Conservation (phyloP, 169 alveolate species). For the Plasmodium coatneyi region DNA sequence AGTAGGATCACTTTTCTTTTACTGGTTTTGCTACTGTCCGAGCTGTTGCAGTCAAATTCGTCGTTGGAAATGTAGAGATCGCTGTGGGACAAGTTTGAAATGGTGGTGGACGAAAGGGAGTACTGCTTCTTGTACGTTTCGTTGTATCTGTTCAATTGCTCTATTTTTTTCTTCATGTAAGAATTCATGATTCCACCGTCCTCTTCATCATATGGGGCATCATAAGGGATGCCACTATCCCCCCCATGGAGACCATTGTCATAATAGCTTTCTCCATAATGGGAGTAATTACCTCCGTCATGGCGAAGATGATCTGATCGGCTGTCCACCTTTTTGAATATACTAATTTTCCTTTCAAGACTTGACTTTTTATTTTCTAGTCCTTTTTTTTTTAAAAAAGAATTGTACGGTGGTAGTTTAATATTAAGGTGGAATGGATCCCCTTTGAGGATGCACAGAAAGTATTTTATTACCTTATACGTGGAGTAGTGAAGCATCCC, state of each 20-base stretch:
- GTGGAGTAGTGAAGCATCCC: slow-evolving; percentile 55
- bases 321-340: not conserved
- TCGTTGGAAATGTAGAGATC: slow-evolving; percentile 50
- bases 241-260: not conserved
- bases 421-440: slow-evolving; percentile 58
- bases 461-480: slow-evolving; percentile 62
- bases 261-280: not conserved
- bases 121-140: not conserved
- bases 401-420: slow-evolving; percentile 38
- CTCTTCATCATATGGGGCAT: not conserved
- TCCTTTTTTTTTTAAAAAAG: slow-evolving; percentile 21
- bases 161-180: not conserved
- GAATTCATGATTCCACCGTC: not conserved
- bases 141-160: not conserved
- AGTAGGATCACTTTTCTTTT: slow-evolving; percentile 1
- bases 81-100: slow-evolving; percentile 31
- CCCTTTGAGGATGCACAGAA: slow-evolving; percentile 43
- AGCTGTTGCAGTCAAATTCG: slow-evolving; percentile 2
- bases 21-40: slow-evolving; percentile 1
- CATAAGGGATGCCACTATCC: not conserved
- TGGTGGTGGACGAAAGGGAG: slow-evolving; percentile 41
- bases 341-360: slow-evolving; percentile 2
- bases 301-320: not conserved
- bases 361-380: not conserved
- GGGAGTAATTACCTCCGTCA: not conserved